Base-by-base conservation (phyloP, 2,329 filamentous ascomycete genomes). In the Cyphellophora europaea region DNA sequence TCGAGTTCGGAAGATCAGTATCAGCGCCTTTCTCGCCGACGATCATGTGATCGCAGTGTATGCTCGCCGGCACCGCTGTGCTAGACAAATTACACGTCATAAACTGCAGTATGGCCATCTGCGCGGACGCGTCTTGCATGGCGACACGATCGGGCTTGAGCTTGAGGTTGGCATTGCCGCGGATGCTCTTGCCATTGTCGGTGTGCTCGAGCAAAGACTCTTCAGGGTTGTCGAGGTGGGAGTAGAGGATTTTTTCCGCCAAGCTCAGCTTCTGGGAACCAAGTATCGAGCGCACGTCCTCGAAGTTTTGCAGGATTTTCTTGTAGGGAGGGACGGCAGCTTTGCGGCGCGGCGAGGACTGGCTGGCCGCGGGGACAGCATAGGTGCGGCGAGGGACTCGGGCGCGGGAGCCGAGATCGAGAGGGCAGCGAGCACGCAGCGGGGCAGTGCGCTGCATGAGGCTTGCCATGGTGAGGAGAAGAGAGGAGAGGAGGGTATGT, bases 31-130 rank as follows among this genome's bases (percentile, higher is more conserved):
- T 82, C 62, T 93, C 81, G 37, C 89, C 91, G 18, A 96, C 89
- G 63, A 98, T 96, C 78, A 98, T 80, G 61, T 98, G 91, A 66
- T 98, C 91, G 63, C 91, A 98, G 67, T 98, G 91, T 50, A 96
- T 95, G 59, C 88, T 95, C 32, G 91, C 89, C 8, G 91, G 91
- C 32, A 98, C 89, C 6, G 88, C 88, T 2, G 91, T 94, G 40
- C 77, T 77, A 17, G 82, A 82, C 35, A 98, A 72, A 36, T 86
- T 84, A 61, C 91, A 98, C 17, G 84, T 85, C 89, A 98, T 98
- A 71, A 98, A 98, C 63, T 98, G 91, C 50, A 98, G 67, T 46
- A 98, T 68, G 2, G 91, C 91, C 91, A 98, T 98, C 66, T 98
- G 91, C 5, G 91, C 91, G 18, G 86, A 94, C 11, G 91, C 91